Base-by-base conservation (phyloP, 148 eudicot species). In the Suaeda aralocaspica region DNA sequence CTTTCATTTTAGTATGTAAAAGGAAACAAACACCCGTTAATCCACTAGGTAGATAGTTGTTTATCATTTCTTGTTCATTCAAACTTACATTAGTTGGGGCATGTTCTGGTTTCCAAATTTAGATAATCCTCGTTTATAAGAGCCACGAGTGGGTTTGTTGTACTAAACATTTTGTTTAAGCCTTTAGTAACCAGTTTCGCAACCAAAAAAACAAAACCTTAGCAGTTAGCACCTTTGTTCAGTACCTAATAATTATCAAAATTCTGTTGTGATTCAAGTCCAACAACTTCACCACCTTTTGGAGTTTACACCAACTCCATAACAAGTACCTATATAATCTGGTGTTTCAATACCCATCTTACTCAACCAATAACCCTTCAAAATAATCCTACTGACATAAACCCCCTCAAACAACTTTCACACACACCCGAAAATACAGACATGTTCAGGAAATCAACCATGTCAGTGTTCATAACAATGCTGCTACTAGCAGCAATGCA, bases 391-490 rank as follows among this genome's bases (percentile, higher is more conserved):
- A 31, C 9, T 12, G 25, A 50, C n/a, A n/a, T n/a, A n/a, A 56
- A 62, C 25, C 14, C 5, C 36, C 29, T 16, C 30, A 2, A 42
- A 15, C 46, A 2, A 44, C 33, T n/a, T 14, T 44, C n/a, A 18
- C 25, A 49, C 31, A 1, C 2, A 56, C 3, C 16, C 7, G 41
- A 41, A 77, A 80, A 80, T 4, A 36, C 4, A 36, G 8, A 36
- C 68, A 89, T 88, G 92, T 56, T 60, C 16, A 80, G 70, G 56
- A 76, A 80, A 82, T 66, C 76, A 45, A 67, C 80, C 66, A 12
- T 69, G 55, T 31, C 76, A 15, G 8, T 82, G 9, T 14, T 86
- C 68, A 13, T 86, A 34, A 52, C 76, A 61, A 25, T 78, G 5
- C 59, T 88, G 0, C 72, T 86, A 53, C 56, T 84, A 33, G 82